These are phyloP conservation scores for Stemphylium vesicarium DNA, from an alignment of 2,329 filamentous ascomycete genomes.

Conservation along the genomic window DNA sequence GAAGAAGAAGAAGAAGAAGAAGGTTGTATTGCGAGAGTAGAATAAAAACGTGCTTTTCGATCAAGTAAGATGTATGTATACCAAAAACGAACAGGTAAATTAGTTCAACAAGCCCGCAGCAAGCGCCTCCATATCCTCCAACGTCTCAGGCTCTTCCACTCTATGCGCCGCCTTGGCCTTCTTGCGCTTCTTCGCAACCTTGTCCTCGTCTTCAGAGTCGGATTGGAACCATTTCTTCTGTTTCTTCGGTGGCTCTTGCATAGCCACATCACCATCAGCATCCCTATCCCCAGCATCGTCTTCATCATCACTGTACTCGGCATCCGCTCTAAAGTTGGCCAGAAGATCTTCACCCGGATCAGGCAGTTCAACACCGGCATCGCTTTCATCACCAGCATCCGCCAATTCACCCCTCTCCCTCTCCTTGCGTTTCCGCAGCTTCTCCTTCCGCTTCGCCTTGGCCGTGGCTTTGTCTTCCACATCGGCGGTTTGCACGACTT, in stretches of 20 bases:
- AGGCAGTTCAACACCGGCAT: conserved; percentile 36
- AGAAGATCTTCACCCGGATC: conserved; percentile 48
- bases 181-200: conserved; percentile 50
- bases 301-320: conserved; percentile 47
- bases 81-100: too few species aligned
- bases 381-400: conserved; percentile 25
- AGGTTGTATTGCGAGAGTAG: too few species aligned
- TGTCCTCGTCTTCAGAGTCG: conserved; percentile 62
- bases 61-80: too few species aligned
- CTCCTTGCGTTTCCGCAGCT: conserved; percentile 74
- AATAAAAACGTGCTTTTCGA: too few species aligned
- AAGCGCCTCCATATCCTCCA: conserved; percentile 79
- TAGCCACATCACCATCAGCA: too few species aligned
- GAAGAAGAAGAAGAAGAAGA: too few species aligned
- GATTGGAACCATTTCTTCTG: conserved; percentile 82
- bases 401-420: conserved; percentile 62
- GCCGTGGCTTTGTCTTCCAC: conserved; percentile 80
- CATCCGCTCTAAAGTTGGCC: conserved; percentile 53
- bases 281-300: conserved; percentile 32
- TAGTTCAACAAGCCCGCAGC: conserved; percentile 74
- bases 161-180: conserved; percentile 61
- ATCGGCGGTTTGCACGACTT: conserved; percentile 76
- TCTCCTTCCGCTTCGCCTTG: conserved; percentile 78
- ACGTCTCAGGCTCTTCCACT: conserved; percentile 74
- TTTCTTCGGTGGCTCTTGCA: conserved; percentile 62